Base-by-base conservation (phyloP, 2,329 filamentous ascomycete genomes). In the Colletotrichum limetticola region DNA sequence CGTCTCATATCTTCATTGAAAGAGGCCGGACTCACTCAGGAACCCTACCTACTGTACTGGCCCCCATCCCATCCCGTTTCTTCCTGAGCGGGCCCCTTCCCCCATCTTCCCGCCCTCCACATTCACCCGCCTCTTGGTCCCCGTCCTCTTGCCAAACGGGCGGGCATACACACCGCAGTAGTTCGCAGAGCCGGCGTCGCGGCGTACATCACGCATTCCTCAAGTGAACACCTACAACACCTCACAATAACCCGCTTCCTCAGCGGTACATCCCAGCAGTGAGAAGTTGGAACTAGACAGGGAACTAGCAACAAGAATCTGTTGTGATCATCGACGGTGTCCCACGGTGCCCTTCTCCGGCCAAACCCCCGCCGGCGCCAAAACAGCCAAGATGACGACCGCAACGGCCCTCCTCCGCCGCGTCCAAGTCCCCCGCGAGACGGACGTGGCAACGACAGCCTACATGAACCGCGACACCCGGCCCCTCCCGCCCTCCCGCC, bases 391-490 rank as follows among this genome's bases (percentile, higher is more conserved):
- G 42, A 59, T 72, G 68, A 62, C 28, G 60, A 30, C 28, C 19
- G 60, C 60, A 32, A 46, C 62, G 67, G 58, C 55, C 55, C 46
- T 74, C n/a, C 37, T 71, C 28, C 63, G 71, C 60, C 74, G 75
- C 16, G 63, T 80, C 12, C 73, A 80, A 57, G 76, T 79, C 55
- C 59, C 77, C 8, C 72, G 76, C 55, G 76, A 77, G 71, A 69
- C 72, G 5, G 78, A 79, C 30, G 67, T 75, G n/a, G 67, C 74
- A 49, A 76, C 76, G 1, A 75, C 77, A 26, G 76, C 77, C 24
- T 77, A 78, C 58, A 75, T 78, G 70, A 80, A 80, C 72, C 76
- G 77, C 52, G 79, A 81, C 67, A 80, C 76, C 1, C 71, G 79
- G 1, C 80, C 79, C 0, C 72, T 81, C 9, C 78, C 79, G 2